Conservation (phyloP, 1,284 basidiomycete species). For the Takashimella koratensis region DNA sequence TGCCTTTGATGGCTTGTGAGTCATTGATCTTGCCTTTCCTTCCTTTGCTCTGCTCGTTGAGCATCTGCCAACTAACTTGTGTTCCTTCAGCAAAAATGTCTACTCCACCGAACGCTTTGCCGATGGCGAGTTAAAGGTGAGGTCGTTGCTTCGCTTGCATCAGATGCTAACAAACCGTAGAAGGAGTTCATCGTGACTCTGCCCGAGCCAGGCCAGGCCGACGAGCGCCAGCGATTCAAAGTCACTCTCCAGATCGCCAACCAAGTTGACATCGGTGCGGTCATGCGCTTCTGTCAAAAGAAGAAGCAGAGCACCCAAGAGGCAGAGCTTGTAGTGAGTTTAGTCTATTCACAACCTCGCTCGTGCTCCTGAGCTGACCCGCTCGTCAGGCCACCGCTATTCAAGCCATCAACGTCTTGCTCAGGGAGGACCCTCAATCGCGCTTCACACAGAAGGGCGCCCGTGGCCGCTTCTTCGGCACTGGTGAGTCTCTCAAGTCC, state of each 20-base stretch:
- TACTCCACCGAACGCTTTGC: conserved; percentile 33
- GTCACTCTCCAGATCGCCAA: conserved; percentile 35
- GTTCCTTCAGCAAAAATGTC: conserved; percentile 34
- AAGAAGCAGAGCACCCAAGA: conserved; percentile 34
- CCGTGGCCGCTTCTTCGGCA: conserved; percentile 39
- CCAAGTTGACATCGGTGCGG: conserved; percentile 36
- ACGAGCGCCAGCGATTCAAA: conserved; percentile 42
- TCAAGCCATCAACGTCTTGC: conserved; percentile 43
- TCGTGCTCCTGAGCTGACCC: background rate
- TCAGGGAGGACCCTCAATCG: conserved; percentile 39
- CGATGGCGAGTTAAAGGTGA: conserved; percentile 25
- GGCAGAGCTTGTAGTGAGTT: conserved; percentile 32
- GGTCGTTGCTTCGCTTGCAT: background rate
- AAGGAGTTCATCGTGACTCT: conserved; percentile 37
- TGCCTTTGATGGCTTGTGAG: conserved; percentile 40
- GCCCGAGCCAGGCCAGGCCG: conserved; percentile 34
- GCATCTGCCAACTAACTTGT: background rate
- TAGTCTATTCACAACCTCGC: background rate
- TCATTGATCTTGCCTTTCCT: too few species aligned
- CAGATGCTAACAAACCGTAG: conserved; percentile 12
- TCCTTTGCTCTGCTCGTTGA: too few species aligned
- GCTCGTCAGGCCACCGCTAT: conserved; percentile 22
- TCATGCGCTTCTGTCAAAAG: conserved; percentile 37
- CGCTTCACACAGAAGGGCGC: conserved; percentile 43
- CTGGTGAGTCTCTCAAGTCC: conserved; percentile 25